phyloP scores from a whole-genome alignment of 352 stramenopile genomes.

The Blastocystis sp. region DNA sequence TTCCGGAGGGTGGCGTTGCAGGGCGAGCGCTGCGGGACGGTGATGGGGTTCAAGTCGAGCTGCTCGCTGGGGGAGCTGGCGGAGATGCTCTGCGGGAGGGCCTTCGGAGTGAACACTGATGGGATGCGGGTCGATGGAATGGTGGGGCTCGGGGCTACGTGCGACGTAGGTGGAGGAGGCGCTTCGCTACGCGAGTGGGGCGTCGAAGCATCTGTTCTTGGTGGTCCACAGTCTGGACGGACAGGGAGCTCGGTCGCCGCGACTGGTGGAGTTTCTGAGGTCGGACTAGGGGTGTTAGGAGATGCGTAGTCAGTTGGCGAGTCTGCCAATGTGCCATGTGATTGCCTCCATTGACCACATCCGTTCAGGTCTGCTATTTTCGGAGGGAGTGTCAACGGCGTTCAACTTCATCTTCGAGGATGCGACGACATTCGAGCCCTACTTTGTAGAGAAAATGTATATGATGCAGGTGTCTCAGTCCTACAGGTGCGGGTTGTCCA shows the following conservation, averaged over 20 bases:
- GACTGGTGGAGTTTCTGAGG: not conserved
- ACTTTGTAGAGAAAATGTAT: conserved; percentile 34
- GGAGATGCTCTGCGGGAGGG: not conserved
- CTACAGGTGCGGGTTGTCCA: not conserved
- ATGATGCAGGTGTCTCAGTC: not conserved
- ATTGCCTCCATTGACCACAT: conserved; percentile 43
- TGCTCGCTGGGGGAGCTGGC: not conserved
- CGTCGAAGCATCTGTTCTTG: conserved; percentile 22
- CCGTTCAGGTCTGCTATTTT: conserved; percentile 18
- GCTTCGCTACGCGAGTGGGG: no score
- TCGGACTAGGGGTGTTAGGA: not conserved
- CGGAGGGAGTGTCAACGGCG: not conserved
- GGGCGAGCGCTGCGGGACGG: not conserved
- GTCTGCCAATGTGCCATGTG: not conserved
- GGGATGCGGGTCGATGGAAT: not conserved
- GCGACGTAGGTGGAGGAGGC: no score
- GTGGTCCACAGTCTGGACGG: conserved; percentile 28
- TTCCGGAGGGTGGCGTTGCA: not conserved
- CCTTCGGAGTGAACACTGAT: not conserved
- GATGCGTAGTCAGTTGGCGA: not conserved
- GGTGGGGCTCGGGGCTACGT: not conserved
- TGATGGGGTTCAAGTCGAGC: conserved; percentile 11
- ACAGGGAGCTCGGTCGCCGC: not conserved
- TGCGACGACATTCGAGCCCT: conserved; percentile 32
- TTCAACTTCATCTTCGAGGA: conserved; percentile 36